Conservation (phyloP, 139 green algal species). For the Chlamydomonas schloesseri region DNA sequence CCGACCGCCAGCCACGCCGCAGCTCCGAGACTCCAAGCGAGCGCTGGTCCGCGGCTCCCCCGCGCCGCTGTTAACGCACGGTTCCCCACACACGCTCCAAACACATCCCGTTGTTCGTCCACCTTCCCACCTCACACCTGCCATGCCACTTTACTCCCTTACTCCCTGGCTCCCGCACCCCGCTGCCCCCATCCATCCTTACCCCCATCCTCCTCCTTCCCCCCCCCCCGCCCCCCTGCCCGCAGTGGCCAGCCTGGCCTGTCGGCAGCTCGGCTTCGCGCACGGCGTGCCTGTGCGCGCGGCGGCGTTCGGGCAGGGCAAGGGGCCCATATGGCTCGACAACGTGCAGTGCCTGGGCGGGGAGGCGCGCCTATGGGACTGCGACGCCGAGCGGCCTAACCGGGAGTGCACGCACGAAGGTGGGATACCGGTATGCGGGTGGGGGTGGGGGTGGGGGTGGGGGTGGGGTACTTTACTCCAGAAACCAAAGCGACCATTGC, state of each 20-base stretch:
- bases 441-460: background rate
- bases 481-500: background rate
- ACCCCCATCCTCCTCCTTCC: background rate
- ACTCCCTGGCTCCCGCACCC: too few relatives aligned
- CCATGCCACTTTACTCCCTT: too few relatives aligned
- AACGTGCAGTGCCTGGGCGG: constrained; percentile 14
- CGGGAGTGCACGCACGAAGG: constrained; percentile 1
- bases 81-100: too few relatives aligned
- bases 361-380: constrained; percentile 8
- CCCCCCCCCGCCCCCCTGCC: too few relatives aligned
- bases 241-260: constrained; percentile 6
- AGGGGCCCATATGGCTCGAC: constrained; percentile 21
- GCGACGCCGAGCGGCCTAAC: background rate
- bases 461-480: background rate
- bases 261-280: constrained; percentile 22
- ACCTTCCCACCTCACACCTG: too few relatives aligned
- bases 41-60: too few relatives aligned
- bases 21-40: background rate
- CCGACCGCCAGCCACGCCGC: too few relatives aligned
- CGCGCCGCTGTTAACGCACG: too few relatives aligned
- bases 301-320: background rate
- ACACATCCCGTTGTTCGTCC: too few relatives aligned
- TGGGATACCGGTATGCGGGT: background rate
- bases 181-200: too few relatives aligned
- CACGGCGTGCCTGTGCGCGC: background rate